Percentiles rank a stretch among this genome's conserved stretches.
Conservation (phyloP, 192 early-diverging fungal species). For the Rhizoclosmatium globosum region DNA sequence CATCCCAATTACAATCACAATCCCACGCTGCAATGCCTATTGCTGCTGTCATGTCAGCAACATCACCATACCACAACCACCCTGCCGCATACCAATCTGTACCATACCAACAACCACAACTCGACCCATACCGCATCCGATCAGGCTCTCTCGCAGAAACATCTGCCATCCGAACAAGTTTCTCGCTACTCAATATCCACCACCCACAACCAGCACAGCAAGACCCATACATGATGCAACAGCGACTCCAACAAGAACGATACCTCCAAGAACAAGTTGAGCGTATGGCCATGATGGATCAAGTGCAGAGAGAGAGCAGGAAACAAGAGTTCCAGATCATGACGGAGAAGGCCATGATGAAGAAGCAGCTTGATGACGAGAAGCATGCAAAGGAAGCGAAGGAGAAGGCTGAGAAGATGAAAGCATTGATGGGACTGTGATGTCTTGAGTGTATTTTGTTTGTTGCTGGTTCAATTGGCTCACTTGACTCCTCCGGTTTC, state of each 20-base stretch:
- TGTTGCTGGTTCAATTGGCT: background rate
- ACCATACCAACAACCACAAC: background rate
- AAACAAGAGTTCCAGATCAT: background rate
- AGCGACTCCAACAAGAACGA: background rate
- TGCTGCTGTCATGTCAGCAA: background rate
- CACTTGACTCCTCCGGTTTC: too few relatives aligned
- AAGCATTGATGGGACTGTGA: constrained; percentile 1
- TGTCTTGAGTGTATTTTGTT: background rate
- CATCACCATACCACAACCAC: background rate
- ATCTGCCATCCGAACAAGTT: background rate
- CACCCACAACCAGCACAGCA: background rate
- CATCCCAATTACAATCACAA: background rate
- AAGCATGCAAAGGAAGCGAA: background rate
- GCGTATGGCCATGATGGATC: background rate
- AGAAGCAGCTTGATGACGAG: background rate
- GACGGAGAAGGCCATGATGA: background rate
- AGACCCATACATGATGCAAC: background rate
- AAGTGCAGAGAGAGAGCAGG: background rate
- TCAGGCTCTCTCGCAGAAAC: background rate
- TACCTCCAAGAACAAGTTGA: background rate
- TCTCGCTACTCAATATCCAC: background rate
- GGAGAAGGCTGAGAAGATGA: constrained; percentile 1
- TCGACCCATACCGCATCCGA: background rate
- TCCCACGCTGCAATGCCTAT: background rate
- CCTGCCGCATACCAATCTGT: background rate